A percentile compares a stretch with the other conserved stretches of the same genome.
Evolutionary conservation across 192 early-diverging fungal species (phyloP).

Genomic region (Podochytrium sp.): DNA sequence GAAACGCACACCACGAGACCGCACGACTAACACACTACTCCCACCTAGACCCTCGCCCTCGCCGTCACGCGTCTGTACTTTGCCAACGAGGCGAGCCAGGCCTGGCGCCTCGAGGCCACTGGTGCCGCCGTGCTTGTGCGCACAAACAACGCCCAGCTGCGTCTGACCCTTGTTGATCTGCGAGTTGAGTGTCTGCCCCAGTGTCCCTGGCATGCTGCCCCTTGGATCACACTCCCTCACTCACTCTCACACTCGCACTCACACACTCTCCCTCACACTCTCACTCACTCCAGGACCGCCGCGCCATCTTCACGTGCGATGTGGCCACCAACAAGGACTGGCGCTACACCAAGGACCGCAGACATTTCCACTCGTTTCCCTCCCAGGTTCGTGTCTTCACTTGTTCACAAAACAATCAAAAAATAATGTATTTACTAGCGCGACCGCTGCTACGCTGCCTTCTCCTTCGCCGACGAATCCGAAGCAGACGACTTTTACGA

Average conservation of each 20-base stretch:
- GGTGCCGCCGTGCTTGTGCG: conserved; percentile 43
- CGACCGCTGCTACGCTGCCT: conserved; percentile 38
- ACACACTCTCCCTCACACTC: no score
- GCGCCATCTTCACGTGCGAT: conserved; percentile 21
- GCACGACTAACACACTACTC: not conserved
- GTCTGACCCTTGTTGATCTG: conserved; percentile 47
- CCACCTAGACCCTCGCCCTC: conserved; percentile 35
- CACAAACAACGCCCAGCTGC: conserved; percentile 19
- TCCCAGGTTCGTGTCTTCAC: conserved; percentile 39
- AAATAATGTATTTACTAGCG: no score
- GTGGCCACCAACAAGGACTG: conserved; percentile 35
- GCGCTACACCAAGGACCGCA: conserved; percentile 46
- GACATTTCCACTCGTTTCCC: conserved; percentile 55
- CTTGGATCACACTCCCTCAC: no score
- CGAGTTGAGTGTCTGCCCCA: conserved; percentile 21
- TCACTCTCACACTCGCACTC: no score
- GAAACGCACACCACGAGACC: no score
- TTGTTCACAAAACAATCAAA: no score
- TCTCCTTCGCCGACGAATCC: conserved; percentile 56
- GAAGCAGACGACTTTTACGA: conserved; percentile 50
- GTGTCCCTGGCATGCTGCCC: not conserved
- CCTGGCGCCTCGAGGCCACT: conserved; percentile 32
- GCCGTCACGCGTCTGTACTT: conserved; percentile 49
- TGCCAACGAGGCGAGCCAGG: conserved; percentile 36
- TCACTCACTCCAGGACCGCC: not conserved